phyloP scores from a whole-genome alignment of 768 basidiomycete genomes.

The Mycena sanguinolenta region DNA sequence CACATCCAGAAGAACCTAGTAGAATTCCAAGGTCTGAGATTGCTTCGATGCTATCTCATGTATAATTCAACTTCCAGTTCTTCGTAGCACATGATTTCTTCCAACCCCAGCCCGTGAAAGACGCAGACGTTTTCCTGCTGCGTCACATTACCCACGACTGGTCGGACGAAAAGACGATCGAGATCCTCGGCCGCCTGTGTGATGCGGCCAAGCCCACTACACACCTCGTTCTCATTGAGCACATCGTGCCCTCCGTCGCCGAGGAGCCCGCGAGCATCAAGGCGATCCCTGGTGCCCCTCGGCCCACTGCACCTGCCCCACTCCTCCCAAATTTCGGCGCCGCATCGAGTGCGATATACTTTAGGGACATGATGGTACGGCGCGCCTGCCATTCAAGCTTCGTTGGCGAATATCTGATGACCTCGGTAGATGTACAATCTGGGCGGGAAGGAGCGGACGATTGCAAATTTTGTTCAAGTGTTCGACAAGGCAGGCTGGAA shows the following conservation, averaged over 20 bases:
- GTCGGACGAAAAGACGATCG: background rate
- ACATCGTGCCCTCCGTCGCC: conserved; percentile 10
- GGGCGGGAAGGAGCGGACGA: conserved; percentile 14
- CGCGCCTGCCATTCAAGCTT: background rate
- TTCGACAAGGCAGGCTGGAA: conserved; percentile 4
- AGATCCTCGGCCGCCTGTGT: conserved; percentile 1
- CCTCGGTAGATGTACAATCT: conserved; percentile 6
- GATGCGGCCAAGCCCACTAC: conserved; percentile 4
- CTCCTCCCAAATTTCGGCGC: conserved; percentile 10
- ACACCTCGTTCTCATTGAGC: conserved; percentile 6
- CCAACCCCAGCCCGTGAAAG: conserved; percentile 5
- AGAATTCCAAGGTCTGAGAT: conserved; percentile 4
- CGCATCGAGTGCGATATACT: conserved; percentile 12
- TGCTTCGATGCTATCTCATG: background rate
- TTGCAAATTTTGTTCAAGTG: conserved; percentile 5
- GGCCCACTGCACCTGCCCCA: conserved; percentile 8
- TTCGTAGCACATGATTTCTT: conserved; percentile 10
- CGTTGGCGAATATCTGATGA: background rate
- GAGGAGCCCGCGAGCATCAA: conserved; percentile 6
- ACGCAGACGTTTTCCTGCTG: conserved; percentile 2
- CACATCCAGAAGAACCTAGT: conserved; percentile 4
- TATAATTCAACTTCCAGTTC: background rate
- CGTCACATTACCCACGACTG: conserved; percentile 10
- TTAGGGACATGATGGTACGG: conserved; percentile 2
- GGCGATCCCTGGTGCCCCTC: conserved; percentile 2